Evolutionary conservation across 2,329 filamentous ascomycete genomes (phyloP).

Genomic region (Botryotinia calthae): DNA sequence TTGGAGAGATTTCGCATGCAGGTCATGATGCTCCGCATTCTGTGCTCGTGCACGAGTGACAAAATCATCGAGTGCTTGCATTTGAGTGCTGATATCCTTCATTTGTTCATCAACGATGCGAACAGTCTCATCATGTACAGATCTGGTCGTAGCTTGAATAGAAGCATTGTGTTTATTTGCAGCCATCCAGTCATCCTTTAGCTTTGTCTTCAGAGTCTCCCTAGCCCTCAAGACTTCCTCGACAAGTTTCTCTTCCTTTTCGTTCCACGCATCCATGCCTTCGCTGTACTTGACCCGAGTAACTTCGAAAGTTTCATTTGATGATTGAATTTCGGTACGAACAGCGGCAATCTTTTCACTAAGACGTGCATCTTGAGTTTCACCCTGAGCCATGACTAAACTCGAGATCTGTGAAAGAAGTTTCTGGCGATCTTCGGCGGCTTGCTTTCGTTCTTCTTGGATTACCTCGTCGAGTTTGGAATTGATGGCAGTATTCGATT

Average conservation of each 20-base stretch:
- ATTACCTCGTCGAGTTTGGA: conserved; percentile 65
- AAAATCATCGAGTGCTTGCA: conserved; percentile 87
- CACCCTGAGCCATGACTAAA: conserved; percentile 73
- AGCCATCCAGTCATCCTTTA: conserved; percentile 80
- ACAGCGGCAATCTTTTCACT: conserved; percentile 60
- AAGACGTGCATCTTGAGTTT: conserved; percentile 70
- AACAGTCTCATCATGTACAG: conserved; percentile 86
- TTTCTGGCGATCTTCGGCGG: conserved; percentile 69
- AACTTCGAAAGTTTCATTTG: conserved; percentile 63
- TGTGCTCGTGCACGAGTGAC: conserved; percentile 77
- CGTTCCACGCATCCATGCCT: conserved; percentile 72
- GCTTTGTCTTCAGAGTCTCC: conserved; percentile 73
- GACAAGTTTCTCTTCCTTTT: conserved; percentile 65
- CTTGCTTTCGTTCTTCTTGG: conserved; percentile 71
- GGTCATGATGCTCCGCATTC: conserved; percentile 73
- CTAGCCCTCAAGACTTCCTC: conserved; percentile 70
- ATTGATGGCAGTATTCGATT: conserved; percentile 66
- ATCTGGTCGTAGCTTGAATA: conserved; percentile 79
- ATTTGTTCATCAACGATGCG: conserved; percentile 88
- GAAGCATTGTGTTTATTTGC: conserved; percentile 79
- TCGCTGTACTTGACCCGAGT: conserved; percentile 64
- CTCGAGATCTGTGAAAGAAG: conserved; percentile 73
- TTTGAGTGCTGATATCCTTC: conserved; percentile 80
- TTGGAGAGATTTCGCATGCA: conserved; percentile 65
- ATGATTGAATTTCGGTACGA: conserved; percentile 61